Evolutionary conservation across 1,284 basidiomycete genomes (phyloP).

Genomic region (Retiboletus flavoniger): DNA sequence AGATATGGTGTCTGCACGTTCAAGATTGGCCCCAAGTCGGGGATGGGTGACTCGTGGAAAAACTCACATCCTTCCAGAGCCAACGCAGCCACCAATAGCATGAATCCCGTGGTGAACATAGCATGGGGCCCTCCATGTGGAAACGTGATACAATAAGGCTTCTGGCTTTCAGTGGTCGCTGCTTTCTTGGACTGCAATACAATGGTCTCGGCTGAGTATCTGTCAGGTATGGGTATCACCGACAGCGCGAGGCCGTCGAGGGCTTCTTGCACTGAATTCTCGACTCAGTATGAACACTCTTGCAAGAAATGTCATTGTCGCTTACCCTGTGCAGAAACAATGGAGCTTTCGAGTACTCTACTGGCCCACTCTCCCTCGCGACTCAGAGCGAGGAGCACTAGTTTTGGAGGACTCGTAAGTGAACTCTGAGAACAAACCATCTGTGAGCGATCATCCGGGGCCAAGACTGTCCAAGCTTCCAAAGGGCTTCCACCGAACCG

Average conservation of each 20-base stretch:
- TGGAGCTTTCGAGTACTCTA: no score
- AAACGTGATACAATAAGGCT: constrained; percentile 45
- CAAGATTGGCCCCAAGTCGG: neutral
- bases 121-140: constrained; percentile 69
- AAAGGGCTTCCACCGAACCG: no score
- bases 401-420: neutral
- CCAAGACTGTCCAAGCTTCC: no score
- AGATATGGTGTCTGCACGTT: constrained; percentile 49
- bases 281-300: neutral
- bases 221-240: neutral
- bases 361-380: no score
- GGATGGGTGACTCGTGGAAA: neutral
- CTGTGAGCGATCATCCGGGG: no score
- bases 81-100: constrained; percentile 40
- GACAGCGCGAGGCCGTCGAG: neutral
- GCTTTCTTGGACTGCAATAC: constrained; percentile 36
- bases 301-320: no score
- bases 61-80: constrained; percentile 57
- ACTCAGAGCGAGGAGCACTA: neutral
- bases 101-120: constrained; percentile 46
- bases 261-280: neutral
- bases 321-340: no score
- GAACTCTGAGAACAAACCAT: neutral
- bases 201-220: constrained; percentile 41
- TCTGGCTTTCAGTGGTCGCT: constrained; percentile 13